A percentile compares a stretch with the other conserved stretches of the same genome.
Evolutionary conservation across 2,329 filamentous ascomycete species (phyloP).

Genomic region (Colletotrichum camelliae): DNA sequence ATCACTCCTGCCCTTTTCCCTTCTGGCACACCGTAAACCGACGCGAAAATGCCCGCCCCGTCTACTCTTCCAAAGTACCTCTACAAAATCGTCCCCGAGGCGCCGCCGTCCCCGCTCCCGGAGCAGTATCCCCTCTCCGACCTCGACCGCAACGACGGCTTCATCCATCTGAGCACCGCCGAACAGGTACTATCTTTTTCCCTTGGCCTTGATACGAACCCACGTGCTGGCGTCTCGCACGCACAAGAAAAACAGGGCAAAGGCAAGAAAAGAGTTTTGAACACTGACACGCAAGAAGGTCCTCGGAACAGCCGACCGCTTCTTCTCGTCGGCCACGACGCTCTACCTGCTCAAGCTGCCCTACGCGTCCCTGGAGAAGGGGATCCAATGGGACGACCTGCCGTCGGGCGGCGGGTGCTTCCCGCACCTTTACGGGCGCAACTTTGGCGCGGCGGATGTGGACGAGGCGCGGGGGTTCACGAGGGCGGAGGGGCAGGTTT

Average conservation of each 20-base stretch:
- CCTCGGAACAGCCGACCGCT: conserved; percentile 48
- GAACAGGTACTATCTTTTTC: conserved; percentile 46
- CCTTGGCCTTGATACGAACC: not conserved
- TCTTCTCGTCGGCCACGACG: conserved; percentile 42
- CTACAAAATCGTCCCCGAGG: conserved; percentile 65
- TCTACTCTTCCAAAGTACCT: conserved; percentile 47
- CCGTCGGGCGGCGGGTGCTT: conserved; percentile 49
- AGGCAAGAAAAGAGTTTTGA: not conserved
- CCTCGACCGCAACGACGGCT: conserved; percentile 65
- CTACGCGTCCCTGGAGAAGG: conserved; percentile 46
- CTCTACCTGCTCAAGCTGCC: conserved; percentile 62
- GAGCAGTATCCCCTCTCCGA: conserved; percentile 61
- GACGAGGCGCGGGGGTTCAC: conserved; percentile 51
- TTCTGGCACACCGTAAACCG: not conserved
- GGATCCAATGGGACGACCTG: conserved; percentile 63
- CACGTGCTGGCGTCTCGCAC: not conserved
- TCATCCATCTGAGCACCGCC: conserved; percentile 64
- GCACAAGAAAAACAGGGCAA: not conserved
- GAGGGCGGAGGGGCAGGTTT: conserved; percentile 47
- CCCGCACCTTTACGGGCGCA: conserved; percentile 61
- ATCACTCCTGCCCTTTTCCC: not conserved
- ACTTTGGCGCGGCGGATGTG: conserved; percentile 59
- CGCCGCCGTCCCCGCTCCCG: conserved; percentile 60
- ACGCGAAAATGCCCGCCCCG: conserved; percentile 13
- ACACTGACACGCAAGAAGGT: conserved; percentile 34